These are phyloP conservation scores for Fusarium cyanostomum DNA, from an alignment of 2,329 filamentous ascomycete genomes.

Conservation along the genomic window DNA sequence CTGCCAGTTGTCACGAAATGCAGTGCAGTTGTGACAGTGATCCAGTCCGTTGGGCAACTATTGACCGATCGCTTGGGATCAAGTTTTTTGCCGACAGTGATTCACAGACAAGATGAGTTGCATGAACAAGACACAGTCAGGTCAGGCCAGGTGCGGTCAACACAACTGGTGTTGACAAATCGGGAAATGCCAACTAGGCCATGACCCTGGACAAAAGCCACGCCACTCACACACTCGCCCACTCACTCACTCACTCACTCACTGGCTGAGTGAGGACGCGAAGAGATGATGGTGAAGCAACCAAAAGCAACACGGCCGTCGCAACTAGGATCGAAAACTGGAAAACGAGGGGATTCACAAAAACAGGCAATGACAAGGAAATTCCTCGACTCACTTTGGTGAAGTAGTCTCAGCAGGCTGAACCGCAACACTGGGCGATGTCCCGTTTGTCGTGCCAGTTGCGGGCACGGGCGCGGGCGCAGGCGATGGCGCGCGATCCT, in stretches of 20 bases:
- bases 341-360: not conserved
- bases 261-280: constrained; percentile 31
- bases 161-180: constrained; percentile 36
- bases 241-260: constrained; percentile 28
- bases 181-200: constrained; percentile 39
- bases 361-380: not conserved
- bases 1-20: constrained; percentile 19
- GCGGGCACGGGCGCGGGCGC: constrained; percentile 7
- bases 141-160: constrained; percentile 39
- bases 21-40: constrained; percentile 19
- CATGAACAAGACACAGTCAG: constrained; percentile 29
- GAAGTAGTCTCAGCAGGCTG: constrained; percentile 13
- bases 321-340: not conserved
- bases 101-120: constrained; percentile 30
- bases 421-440: constrained; percentile 8
- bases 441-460: constrained; percentile 20
- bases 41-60: constrained; percentile 27
- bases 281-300: constrained; percentile 28
- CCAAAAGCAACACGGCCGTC: constrained; percentile 6
- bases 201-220: constrained; percentile 37
- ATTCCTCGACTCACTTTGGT: constrained; percentile 23
- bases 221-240: constrained; percentile 40
- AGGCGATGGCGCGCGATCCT: constrained; percentile 33
- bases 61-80: constrained; percentile 20
- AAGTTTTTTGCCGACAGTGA: constrained; percentile 6